These are phyloP conservation scores for Colletotrichum tropicale DNA, from an alignment of 2,329 filamentous ascomycete genomes.

Conservation along the genomic window DNA sequence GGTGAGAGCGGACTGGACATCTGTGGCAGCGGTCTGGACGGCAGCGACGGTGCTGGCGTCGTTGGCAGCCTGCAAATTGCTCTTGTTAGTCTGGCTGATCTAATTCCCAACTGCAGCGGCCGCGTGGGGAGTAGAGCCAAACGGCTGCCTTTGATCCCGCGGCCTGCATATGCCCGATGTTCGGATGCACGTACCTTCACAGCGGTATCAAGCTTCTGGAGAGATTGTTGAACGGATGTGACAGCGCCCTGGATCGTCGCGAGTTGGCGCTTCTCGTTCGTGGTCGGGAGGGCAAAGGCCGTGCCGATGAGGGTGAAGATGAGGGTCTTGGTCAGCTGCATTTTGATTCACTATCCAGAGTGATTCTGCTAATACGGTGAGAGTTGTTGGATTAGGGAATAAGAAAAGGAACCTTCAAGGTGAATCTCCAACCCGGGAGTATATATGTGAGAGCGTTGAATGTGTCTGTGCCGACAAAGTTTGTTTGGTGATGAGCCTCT, in stretches of 20 bases:
- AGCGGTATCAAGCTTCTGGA: conserved; percentile 54
- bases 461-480: conserved; percentile 6
- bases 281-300: conserved; percentile 3
- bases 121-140: background rate
- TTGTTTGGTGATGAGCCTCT: background rate
- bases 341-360: conserved; percentile 18
- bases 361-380: background rate
- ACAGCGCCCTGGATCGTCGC: conserved; percentile 63
- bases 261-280: conserved; percentile 41
- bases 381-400: background rate
- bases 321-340: conserved; percentile 17
- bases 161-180: background rate
- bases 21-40: conserved; percentile 24
- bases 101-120: background rate
- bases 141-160: background rate
- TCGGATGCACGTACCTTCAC: conserved; percentile 9
- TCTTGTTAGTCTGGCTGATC: background rate
- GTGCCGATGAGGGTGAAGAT: conserved; percentile 14
- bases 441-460: background rate
- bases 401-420: rapidly evolving
- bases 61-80: conserved; percentile 26
- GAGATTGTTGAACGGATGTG: conserved; percentile 61
- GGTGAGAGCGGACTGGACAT: conserved; percentile 15
- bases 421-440: conserved; percentile 7
- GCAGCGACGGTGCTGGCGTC: conserved; percentile 53